These are phyloP conservation scores for Rhododendron vialii DNA, from an alignment of 148 eudicot genomes.

Conservation along the genomic window DNA sequence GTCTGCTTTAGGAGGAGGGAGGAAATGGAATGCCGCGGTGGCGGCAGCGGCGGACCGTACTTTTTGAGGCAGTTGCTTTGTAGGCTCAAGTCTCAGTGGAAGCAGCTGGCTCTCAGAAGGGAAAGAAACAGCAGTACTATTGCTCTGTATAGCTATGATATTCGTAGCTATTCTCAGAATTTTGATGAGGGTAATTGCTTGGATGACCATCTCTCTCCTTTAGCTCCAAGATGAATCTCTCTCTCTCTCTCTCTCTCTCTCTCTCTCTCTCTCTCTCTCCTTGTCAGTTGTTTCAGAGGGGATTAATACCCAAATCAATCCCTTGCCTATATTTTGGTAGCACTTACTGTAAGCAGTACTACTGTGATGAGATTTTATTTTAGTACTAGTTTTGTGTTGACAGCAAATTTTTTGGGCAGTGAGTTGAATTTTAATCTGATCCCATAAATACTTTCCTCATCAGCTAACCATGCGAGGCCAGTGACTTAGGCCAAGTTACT, in stretches of 20 bases:
- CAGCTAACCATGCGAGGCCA: too few relatives aligned
- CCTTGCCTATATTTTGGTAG: not conserved
- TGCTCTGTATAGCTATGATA: constrained; percentile 14
- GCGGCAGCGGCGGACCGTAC: not conserved
- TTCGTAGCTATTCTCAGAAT: constrained; percentile 25
- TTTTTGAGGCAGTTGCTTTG: not conserved
- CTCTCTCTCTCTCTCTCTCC: not conserved
- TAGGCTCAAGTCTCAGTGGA: not conserved
- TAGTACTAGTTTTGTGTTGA: too few relatives aligned
- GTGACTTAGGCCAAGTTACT: too few relatives aligned
- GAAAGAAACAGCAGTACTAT: not conserved
- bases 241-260: not conserved
- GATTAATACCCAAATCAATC: not conserved
- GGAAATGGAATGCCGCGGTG: not conserved
- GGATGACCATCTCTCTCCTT: not conserved
- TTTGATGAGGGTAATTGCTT: constrained; percentile 15
- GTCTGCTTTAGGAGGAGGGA: not conserved
- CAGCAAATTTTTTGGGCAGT: too few relatives aligned
- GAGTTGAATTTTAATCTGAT: too few relatives aligned
- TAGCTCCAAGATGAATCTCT: constrained; percentile 4
- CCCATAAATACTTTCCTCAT: too few relatives aligned
- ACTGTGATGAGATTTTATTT: not conserved
- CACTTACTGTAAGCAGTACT: not conserved
- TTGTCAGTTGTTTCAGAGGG: not conserved
- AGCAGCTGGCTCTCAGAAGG: not conserved